Evolutionary conservation across 2,329 filamentous ascomycete species (phyloP), one percentile per base, ranked within the genome.

Genomic region (Sporothrix sp.): DNA sequence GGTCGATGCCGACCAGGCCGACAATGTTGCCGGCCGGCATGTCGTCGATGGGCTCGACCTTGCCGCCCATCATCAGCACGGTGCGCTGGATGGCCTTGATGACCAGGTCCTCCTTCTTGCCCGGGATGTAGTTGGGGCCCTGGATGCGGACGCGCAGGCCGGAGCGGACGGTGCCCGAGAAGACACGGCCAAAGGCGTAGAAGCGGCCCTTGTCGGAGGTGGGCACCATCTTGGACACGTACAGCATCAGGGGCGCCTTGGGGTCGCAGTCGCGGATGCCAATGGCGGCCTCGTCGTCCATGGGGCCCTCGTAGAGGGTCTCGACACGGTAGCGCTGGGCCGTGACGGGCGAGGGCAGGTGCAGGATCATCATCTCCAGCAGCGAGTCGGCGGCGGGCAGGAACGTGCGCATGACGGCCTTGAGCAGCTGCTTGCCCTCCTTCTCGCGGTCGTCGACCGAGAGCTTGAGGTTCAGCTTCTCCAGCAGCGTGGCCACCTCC

Each of bases 151-250:
- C 93, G 85, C 97, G 97, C 66, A 97, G 79, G 78, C 93, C 93
- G 62, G 93, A 97, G 67, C 80, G 80, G 78, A 96, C 93, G 69
- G 90, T 97, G 86, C 93, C 93, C 63, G 93, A 79, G 82, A 97
- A 98, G 76, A 98, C 93, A 95, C 93, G 93, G 76, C 93, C 93
- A 78, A 98, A 98, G 71, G 93, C 93, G 78, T 96, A 98, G 88
- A 98, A 98, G 76, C 93, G 91, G 74, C 93, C 93, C 85, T 96
- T 97, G 70, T 98, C 93, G 65, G 89, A 94, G 63, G 93, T 98
- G 66, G 93, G 93, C 68, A 98, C 93, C 93, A 98, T 98, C 88
- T 98, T 98, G 73, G 93, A 98, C 72, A 98, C 90, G 86, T 98
- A 98, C 63, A 97, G 81, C 93, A 98, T 98, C 74, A 98, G 93